These are phyloP conservation scores for Cephaloascus albidus DNA, from an alignment of 805 yeast genomes.

Conservation along the genomic window DNA sequence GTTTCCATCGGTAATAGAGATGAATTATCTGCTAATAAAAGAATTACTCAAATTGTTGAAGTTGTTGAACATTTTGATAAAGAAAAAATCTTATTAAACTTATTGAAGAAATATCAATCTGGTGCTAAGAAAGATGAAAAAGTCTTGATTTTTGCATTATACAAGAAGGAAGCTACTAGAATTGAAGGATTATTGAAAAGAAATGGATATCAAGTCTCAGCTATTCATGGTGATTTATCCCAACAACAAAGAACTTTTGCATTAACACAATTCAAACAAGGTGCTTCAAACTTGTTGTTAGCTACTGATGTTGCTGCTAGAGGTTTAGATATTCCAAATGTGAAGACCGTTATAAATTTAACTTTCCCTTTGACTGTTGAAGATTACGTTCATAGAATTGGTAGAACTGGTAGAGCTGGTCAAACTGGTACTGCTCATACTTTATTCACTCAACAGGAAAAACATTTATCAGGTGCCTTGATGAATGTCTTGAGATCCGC, in stretches of 20 bases:
- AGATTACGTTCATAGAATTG: conserved; percentile 95
- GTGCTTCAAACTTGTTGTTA: conserved; percentile 63
- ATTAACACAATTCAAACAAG: conserved; percentile 73
- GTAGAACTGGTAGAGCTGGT: conserved; percentile 98
- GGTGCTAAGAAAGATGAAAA: conserved; percentile 64
- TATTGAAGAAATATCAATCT: conserved; percentile 67
- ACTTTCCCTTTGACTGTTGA: conserved; percentile 96
- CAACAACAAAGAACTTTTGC: conserved; percentile 92
- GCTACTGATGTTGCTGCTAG: conserved; percentile 99
- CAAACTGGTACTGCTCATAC: conserved; percentile 93
- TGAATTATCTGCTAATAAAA: conserved; percentile 87
- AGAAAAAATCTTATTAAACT: conserved; percentile 63
- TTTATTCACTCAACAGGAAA: conserved; percentile 91
- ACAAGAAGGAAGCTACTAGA: conserved; percentile 93
- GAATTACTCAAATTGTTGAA: conserved; percentile 90
- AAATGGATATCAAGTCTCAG: conserved; percentile 76
- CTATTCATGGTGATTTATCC: conserved; percentile 91
- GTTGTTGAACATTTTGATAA: conserved; percentile 72
- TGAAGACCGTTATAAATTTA: conserved; percentile 86
- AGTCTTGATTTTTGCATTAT: conserved; percentile 84
- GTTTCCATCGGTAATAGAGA: conserved; percentile 92
- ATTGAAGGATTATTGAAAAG: conserved; percentile 67
- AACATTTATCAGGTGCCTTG: conserved; percentile 90
- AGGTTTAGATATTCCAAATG: conserved; percentile 96
- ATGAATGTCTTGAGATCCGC: conserved; percentile 91